Conservation (phyloP, 2,329 filamentous ascomycete genomes). For the Diaporthe vaccinii region DNA sequence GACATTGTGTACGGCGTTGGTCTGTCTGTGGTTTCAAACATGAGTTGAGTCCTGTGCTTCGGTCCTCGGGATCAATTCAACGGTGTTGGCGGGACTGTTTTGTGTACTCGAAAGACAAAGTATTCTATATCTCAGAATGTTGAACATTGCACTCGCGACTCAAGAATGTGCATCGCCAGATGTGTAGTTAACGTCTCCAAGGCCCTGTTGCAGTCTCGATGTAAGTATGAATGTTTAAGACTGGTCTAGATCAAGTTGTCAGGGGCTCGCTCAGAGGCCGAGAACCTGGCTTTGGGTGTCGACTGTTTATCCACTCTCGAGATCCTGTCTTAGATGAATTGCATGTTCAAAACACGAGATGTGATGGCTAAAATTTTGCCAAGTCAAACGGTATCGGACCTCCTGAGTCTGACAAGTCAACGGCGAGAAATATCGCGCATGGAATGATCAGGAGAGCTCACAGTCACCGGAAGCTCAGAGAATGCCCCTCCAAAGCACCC, state of each 20-base stretch:
- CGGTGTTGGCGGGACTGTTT: conserved; percentile 18
- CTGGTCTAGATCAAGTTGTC: not conserved
- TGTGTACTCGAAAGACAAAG: conserved; percentile 4
- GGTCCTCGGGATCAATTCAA: not conserved
- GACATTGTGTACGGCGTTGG: conserved; percentile 35
- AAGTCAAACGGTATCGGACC: conserved; percentile 38
- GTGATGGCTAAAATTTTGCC: conserved; percentile 21
- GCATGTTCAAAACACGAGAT: conserved; percentile 38
- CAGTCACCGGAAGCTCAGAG: conserved; percentile 38
- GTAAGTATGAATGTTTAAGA: not conserved
- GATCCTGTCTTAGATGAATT: conserved; percentile 17
- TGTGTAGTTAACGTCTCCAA: not conserved
- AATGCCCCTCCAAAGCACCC: conserved; percentile 35
- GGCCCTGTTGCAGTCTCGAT: not conserved
- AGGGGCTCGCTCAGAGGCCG: conserved; percentile 31
- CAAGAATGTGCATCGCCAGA: not conserved
- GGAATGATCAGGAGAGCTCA: conserved; percentile 38
- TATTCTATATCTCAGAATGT: not conserved
- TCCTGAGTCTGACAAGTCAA: conserved; percentile 37
- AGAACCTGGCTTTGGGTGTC: conserved; percentile 9
- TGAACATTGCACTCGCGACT: not conserved
- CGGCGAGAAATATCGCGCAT: conserved; percentile 41
- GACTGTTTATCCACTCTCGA: conserved; percentile 31
- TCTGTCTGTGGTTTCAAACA: conserved; percentile 1
- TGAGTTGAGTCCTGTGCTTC: not conserved